phyloP scores from a whole-genome alignment of 805 yeast genomes.

The Pichia thaimueangensis region DNA sequence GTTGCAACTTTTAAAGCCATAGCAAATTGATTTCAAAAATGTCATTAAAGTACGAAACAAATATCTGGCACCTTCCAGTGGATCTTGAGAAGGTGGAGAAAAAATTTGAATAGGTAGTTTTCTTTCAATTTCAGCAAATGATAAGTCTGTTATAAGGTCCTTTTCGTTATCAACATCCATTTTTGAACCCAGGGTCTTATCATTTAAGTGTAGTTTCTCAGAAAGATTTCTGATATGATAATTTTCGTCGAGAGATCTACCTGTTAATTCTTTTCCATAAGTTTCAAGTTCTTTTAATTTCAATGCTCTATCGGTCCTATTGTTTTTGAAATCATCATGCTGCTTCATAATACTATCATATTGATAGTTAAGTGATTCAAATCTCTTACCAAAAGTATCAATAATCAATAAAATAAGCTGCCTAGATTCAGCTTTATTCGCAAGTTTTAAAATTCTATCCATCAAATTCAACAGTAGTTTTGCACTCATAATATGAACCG shows the following conservation, averaged over 20 bases:
- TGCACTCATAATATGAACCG: conserved; percentile 96
- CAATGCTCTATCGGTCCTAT: conserved; percentile 36
- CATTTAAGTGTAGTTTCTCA: conserved; percentile 8
- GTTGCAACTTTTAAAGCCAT: conserved; percentile 82
- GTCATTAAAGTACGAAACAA: conserved; percentile 84
- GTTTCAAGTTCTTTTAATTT: conserved; percentile 34
- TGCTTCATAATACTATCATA: conserved; percentile 58
- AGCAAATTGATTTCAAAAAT: conserved; percentile 82
- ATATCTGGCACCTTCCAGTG: conserved; percentile 81
- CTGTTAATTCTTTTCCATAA: conserved; percentile 34
- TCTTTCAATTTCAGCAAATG: conserved; percentile 41
- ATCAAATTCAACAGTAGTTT: conserved; percentile 80
- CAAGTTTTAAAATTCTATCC: conserved; percentile 78
- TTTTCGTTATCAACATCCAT: conserved; percentile 17
- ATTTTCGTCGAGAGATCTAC: conserved; percentile 17
- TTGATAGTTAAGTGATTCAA: conserved; percentile 66
- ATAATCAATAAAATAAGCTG: conserved; percentile 81
- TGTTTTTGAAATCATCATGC: conserved; percentile 47
- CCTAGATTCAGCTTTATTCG: conserved; percentile 73
- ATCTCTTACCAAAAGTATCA: conserved; percentile 80
- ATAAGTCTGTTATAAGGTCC: conserved; percentile 18
- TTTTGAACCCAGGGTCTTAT: neutral
- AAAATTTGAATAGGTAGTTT: conserved; percentile 55
- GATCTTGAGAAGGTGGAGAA: conserved; percentile 50
- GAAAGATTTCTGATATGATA: conserved; percentile 9